Percentiles rank a stretch among this genome's conserved stretches.
Conservation (phyloP, 2,329 filamentous ascomycete species). For the Xylariaceae sp. region DNA sequence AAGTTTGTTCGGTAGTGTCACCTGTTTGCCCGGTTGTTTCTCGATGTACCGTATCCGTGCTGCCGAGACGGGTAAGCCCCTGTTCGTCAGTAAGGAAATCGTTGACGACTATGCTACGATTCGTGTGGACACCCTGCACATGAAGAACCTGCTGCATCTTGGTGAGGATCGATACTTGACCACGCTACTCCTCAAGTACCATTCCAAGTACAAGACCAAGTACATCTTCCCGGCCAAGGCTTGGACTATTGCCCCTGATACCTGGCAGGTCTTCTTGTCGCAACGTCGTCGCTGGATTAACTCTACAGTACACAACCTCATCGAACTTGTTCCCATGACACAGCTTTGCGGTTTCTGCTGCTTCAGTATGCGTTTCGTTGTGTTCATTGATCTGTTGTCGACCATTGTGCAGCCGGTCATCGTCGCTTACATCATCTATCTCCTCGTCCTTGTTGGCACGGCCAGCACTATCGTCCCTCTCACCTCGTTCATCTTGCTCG, state of each 20-base stretch:
- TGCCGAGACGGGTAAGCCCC: constrained; percentile 86
- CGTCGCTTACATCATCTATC: constrained; percentile 81
- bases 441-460: constrained; percentile 67
- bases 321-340: constrained; percentile 86
- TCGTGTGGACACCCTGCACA: constrained; percentile 94
- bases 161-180: constrained; percentile 98
- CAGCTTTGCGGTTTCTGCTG: constrained; percentile 99
- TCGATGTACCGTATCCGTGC: constrained; percentile 97
- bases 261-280: constrained; percentile 89
- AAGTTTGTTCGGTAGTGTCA: constrained; percentile 93
- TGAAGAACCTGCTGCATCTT: constrained; percentile 95
- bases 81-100: constrained; percentile 92
- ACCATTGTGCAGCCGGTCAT: constrained; percentile 91
- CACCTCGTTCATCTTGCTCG: constrained; percentile 84
- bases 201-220: constrained; percentile 96
- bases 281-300: constrained; percentile 99
- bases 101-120: constrained; percentile 85
- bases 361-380: constrained; percentile 98
- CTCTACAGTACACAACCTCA: constrained; percentile 95
- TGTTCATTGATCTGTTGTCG: constrained; percentile 88
- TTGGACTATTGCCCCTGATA: constrained; percentile 95
- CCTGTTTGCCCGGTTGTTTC: constrained; percentile 97
- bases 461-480: constrained; percentile 65
- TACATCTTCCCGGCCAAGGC: constrained; percentile 89
- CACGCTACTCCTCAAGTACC: constrained; percentile 86